Evolutionary conservation across 106 monocot genomes (phyloP).

Genomic region (Gastrodia elata): DNA sequence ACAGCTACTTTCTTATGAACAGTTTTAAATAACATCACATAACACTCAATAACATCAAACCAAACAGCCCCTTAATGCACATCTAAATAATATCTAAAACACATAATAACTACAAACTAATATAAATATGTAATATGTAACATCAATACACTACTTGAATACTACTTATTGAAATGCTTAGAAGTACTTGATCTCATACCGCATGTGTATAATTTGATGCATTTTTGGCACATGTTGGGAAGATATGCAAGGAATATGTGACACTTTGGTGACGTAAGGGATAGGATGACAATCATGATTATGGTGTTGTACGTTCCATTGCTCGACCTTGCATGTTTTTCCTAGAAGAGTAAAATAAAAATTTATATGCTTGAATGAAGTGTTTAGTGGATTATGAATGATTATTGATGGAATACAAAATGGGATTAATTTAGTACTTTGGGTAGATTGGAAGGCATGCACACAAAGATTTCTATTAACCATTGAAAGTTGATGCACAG

Average conservation of each 20-base stretch:
- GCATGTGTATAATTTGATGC: background rate
- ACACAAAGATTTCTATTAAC: background rate
- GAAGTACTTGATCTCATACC: no score
- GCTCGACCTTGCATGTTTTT: background rate
- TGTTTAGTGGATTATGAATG: background rate
- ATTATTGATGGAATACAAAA: background rate
- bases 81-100: no score
- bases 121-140: no score
- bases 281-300: background rate
- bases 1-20: no score
- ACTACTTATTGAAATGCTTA: no score
- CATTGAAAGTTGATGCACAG: no score
- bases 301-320: background rate
- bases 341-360: background rate
- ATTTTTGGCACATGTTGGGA: background rate
- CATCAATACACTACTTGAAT: no score
- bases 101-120: no score
- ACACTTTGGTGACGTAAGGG: background rate
- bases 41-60: no score
- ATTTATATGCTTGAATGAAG: background rate
- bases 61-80: no score
- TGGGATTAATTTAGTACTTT: background rate
- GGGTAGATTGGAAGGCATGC: background rate
- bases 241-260: background rate
- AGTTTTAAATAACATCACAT: no score